Evolutionary conservation across 257 asterid species (phyloP).

Genomic region (Penstemon barbatus): DNA sequence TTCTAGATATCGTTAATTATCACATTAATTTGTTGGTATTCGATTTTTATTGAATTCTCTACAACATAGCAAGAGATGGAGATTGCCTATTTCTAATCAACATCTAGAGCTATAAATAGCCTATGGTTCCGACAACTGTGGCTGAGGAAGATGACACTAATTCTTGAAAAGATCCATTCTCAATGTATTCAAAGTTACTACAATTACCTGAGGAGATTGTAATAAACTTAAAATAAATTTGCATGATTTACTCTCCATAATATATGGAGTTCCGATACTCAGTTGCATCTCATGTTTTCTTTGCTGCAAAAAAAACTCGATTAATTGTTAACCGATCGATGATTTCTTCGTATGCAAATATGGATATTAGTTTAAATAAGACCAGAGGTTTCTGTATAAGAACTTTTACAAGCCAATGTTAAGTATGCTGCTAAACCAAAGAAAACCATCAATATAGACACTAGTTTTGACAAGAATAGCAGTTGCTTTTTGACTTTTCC

Average conservation of each 20-base stretch:
- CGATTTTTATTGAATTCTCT: too few species aligned
- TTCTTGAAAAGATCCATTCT: conserved; percentile 55
- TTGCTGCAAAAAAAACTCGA: conserved; percentile 39
- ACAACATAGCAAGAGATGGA: too few species aligned
- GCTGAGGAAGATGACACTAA: conserved; percentile 29
- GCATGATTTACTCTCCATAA: conserved; percentile 68
- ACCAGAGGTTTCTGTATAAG: conserved; percentile 38
- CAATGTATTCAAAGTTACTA: conserved; percentile 60
- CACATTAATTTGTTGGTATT: too few species aligned
- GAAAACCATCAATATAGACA: too few species aligned
- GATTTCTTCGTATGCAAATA: conserved; percentile 59
- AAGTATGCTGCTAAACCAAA: too few species aligned
- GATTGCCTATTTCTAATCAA: too few species aligned
- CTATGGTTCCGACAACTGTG: conserved; percentile 54
- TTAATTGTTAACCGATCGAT: conserved; percentile 23
- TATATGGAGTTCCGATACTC: conserved; percentile 51
- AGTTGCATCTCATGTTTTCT: conserved; percentile 53
- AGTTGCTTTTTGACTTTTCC: too few species aligned
- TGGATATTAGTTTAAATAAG: conserved; percentile 24
- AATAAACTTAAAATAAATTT: conserved; percentile 62
- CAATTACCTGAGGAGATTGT: conserved; percentile 59
- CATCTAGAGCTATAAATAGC: conserved; percentile 41
- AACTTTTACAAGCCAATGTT: conserved; percentile 28
- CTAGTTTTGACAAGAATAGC: too few species aligned
- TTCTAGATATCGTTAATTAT: conserved; percentile 36